Percentiles rank a stretch among this genome's conserved stretches.
Evolutionary conservation across 2,329 filamentous ascomycete species (phyloP).

Genomic region (Coniochaeta sp.): DNA sequence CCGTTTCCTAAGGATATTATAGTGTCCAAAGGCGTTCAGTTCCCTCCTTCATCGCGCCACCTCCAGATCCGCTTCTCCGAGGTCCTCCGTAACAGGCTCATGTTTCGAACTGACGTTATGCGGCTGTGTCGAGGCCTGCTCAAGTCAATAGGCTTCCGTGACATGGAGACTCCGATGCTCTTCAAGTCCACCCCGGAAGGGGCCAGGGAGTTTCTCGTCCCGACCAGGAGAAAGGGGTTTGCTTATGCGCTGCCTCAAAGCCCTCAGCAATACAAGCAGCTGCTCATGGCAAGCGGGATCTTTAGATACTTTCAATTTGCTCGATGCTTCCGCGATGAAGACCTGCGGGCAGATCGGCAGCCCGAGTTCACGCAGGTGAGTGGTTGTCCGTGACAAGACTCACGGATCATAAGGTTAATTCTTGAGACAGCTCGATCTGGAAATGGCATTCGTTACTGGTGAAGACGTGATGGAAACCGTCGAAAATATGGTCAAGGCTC

Average conservation of each 20-base stretch:
- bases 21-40: conserved; percentile 65
- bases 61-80: conserved; percentile 74
- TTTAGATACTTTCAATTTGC: conserved; percentile 86
- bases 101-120: conserved; percentile 56
- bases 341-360: conserved; percentile 83
- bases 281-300: conserved; percentile 87
- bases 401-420: not conserved
- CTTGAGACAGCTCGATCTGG: conserved; percentile 66
- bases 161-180: conserved; percentile 86
- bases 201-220: conserved; percentile 88
- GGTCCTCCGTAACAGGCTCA: conserved; percentile 58
- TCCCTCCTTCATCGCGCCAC: conserved; percentile 69
- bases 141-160: conserved; percentile 52
- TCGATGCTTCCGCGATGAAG: conserved; percentile 91
- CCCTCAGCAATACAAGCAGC: conserved; percentile 97
- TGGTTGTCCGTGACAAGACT: not conserved
- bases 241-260: conserved; percentile 94
- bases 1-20: conserved; percentile 68
- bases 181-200: conserved; percentile 98
- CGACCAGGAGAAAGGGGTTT: conserved; percentile 65
- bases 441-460: conserved; percentile 79
- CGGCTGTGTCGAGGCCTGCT: conserved; percentile 38
- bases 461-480: conserved; percentile 56
- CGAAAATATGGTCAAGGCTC: conserved; percentile 41
- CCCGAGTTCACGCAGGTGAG: conserved; percentile 88